Evolutionary conservation across 139 green algal species (phyloP).

Genomic region (Chlorella vulgaris): DNA sequence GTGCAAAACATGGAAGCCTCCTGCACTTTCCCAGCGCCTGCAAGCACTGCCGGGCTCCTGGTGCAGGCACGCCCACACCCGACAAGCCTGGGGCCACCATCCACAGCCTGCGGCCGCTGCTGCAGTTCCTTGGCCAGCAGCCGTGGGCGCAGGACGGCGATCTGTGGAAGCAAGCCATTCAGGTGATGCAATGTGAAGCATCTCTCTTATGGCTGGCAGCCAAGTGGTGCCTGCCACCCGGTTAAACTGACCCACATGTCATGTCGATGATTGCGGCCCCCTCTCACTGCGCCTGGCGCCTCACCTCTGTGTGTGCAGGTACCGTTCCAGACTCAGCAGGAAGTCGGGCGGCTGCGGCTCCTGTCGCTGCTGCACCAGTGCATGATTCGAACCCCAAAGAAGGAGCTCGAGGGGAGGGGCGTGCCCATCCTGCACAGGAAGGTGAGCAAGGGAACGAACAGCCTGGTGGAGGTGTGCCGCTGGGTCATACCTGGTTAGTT

Average conservation of each 20-base stretch:
- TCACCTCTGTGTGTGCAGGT: conserved; percentile 59
- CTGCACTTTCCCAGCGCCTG: too few species aligned
- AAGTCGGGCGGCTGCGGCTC: conserved; percentile 59
- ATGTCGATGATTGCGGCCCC: too few species aligned
- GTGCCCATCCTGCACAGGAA: conserved; percentile 51
- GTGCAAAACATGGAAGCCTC: too few species aligned
- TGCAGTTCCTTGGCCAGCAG: conserved; percentile 87
- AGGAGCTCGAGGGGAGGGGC: conserved; percentile 70
- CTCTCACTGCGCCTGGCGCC: too few species aligned
- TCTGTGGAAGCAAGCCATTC: conserved; percentile 49
- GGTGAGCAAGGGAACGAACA: too few species aligned
- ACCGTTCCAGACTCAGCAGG: conserved; percentile 66
- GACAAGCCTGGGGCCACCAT: neutral
- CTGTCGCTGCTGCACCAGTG: conserved; percentile 63
- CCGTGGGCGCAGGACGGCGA: conserved; percentile 63
- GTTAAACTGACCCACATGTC: too few species aligned
- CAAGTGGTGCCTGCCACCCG: too few species aligned
- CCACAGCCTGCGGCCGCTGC: conserved; percentile 83
- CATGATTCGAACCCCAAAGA: conserved; percentile 89
- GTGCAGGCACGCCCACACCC: conserved; percentile 79
- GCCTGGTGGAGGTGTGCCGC: too few species aligned
- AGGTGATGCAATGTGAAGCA: neutral
- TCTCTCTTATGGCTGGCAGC: neutral
- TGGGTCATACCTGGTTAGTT: too few species aligned
- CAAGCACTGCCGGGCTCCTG: neutral